phyloP scores from a whole-genome alignment of 2,329 filamentous ascomycete species.

The Ascochyta koolunga region DNA sequence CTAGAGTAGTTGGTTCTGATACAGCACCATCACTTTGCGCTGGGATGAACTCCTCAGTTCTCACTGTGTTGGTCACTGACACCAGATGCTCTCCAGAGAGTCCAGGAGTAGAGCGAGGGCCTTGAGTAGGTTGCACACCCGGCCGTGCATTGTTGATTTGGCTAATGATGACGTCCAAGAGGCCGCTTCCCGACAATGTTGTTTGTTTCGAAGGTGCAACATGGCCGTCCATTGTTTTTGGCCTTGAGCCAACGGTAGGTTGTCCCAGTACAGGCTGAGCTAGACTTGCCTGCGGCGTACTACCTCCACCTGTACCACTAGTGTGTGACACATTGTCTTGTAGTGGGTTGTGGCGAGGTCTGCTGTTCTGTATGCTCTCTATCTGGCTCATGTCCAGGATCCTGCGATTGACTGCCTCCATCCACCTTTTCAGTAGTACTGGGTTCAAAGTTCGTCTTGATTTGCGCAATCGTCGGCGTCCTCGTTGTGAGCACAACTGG shows the following conservation, averaged over 20 bases:
- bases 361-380: neutral
- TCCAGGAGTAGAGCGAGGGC: neutral
- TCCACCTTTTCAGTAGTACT: neutral
- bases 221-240: neutral
- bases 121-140: constrained; percentile 11
- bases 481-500: constrained; percentile 18
- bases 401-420: neutral
- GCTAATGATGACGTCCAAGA: constrained; percentile 27
- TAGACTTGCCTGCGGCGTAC: neutral
- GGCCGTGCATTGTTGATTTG: constrained; percentile 17
- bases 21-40: neutral
- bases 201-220: neutral
- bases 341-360: neutral
- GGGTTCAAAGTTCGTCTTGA: constrained; percentile 20
- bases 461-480: constrained; percentile 23
- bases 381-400: neutral
- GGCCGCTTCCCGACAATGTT: constrained; percentile 13
- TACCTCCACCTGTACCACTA: neutral
- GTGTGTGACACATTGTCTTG: neutral
- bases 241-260: neutral
- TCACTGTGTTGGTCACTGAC: too few relatives aligned
- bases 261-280: neutral
- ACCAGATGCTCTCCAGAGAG: neutral
- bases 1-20: neutral
- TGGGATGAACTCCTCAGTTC: neutral